A percentile compares a stretch with the other conserved stretches of the same genome.
Evolutionary conservation across 345 rosid genomes (phyloP).

Genomic region (Conringia planisiliqua): DNA sequence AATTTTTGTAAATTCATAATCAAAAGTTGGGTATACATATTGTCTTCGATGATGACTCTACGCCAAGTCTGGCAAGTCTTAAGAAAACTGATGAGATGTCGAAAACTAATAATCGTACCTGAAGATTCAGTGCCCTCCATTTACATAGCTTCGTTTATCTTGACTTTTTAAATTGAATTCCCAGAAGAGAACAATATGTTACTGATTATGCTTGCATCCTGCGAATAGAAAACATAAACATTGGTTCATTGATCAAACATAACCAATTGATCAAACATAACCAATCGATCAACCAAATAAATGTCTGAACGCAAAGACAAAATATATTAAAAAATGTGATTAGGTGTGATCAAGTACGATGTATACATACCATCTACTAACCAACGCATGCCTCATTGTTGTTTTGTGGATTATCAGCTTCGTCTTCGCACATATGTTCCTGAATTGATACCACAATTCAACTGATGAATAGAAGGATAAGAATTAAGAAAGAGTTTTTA

Average conservation of each 20-base stretch:
- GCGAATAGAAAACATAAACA: neutral
- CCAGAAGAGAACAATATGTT: constrained; percentile 8
- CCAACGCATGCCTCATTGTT: constrained; percentile 13
- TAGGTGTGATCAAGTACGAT: neutral
- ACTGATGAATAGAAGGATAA: neutral
- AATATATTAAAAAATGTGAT: neutral
- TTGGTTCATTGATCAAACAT: neutral
- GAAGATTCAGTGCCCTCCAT: constrained; percentile 20
- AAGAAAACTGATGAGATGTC: constrained; percentile 3
- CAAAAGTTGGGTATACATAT: constrained; percentile 4
- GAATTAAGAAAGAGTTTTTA: neutral
- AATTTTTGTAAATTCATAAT: constrained; percentile 8
- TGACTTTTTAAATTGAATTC: neutral
- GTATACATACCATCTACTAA: neutral
- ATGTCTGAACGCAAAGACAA: neutral
- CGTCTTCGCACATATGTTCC: constrained; percentile 29
- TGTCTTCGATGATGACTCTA: constrained; percentile 12
- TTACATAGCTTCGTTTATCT: neutral
- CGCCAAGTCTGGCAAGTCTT: constrained; percentile 9
- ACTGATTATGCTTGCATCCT: constrained; percentile 10
- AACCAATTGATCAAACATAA: neutral
- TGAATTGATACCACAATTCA: constrained; percentile 5
- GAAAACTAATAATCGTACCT: constrained; percentile 9
- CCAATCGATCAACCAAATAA: neutral
- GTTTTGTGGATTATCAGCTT: constrained; percentile 12